Evolutionary conservation across 768 basidiomycete genomes (phyloP).

Genomic region (Amanita brunnescens): DNA sequence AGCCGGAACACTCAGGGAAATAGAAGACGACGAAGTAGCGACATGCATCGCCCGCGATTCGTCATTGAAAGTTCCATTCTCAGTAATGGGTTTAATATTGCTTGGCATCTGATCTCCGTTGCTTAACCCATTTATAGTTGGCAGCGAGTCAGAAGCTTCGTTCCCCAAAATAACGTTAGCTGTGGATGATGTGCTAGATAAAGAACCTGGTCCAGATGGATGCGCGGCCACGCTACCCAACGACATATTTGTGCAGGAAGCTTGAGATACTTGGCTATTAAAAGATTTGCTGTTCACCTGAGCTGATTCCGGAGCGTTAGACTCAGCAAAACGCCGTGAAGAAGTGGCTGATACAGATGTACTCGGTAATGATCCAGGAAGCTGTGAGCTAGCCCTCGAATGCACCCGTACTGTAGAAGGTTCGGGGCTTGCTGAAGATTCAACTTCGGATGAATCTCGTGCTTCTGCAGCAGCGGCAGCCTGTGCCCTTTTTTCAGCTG

Average conservation of each 20-base stretch:
- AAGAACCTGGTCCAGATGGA: conserved; percentile 26
- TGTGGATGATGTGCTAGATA: conserved; percentile 38
- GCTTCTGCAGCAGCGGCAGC: conserved; percentile 27
- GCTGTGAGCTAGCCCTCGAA: conserved; percentile 14
- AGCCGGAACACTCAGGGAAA: conserved; percentile 10
- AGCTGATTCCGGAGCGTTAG: conserved; percentile 13
- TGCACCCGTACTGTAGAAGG: conserved; percentile 25
- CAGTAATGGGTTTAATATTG: background rate
- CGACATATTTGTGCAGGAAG: background rate
- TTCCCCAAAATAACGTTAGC: conserved; percentile 32
- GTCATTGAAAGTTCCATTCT: background rate
- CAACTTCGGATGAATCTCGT: conserved; percentile 15
- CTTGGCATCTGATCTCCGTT: background rate
- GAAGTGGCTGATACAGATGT: conserved; percentile 20
- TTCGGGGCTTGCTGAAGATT: conserved; percentile 20
- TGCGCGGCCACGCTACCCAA: conserved; percentile 18
- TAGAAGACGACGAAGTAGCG: conserved; percentile 5
- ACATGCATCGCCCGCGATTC: background rate
- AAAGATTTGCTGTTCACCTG: background rate
- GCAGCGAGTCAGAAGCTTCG: background rate
- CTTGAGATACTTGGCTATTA: background rate
- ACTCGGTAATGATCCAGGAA: conserved; percentile 15
- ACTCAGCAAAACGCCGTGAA: conserved; percentile 19
- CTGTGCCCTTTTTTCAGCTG: conserved; percentile 56
- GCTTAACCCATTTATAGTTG: background rate